Percentiles rank a stretch among this genome's conserved stretches.
Conservation (phyloP, 2,329 filamentous ascomycete genomes). For the Colletotrichum gloeosporioides region DNA sequence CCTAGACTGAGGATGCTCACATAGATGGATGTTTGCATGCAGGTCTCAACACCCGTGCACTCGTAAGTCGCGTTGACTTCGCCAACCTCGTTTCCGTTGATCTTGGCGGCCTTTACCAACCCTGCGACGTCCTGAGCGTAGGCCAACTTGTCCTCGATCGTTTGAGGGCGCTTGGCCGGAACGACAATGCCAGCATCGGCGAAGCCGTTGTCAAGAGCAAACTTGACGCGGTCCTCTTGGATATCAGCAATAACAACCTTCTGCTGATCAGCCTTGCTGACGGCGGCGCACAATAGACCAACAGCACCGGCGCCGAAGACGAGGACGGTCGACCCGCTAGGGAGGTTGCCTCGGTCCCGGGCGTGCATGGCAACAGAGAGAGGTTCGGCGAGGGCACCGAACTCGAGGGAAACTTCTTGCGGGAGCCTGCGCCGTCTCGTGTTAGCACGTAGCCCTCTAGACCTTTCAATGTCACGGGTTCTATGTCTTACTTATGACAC, state of each 20-base stretch:
- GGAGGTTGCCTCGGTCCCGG: conserved; percentile 48
- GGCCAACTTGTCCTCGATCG: conserved; percentile 57
- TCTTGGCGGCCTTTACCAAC: conserved; percentile 40
- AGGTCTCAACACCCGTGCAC: conserved; percentile 80
- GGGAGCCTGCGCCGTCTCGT: conserved; percentile 45
- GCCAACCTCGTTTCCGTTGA: conserved; percentile 53
- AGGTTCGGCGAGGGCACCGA: conserved; percentile 65
- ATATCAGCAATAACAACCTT: conserved; percentile 62
- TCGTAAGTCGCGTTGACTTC: conserved; percentile 76
- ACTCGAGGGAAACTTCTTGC: conserved; percentile 49
- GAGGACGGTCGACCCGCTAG: conserved; percentile 48
- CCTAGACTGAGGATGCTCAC: conserved; percentile 36
- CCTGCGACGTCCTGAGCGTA: conserved; percentile 56
- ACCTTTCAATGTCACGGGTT: background rate
- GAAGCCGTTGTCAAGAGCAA: conserved; percentile 61
- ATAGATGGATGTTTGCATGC: conserved; percentile 77
- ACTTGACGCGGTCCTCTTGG: conserved; percentile 60
- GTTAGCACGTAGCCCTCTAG: background rate
- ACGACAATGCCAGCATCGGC: conserved; percentile 59
- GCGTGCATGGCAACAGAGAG: conserved; percentile 66
- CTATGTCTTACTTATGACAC: conserved; percentile 56
- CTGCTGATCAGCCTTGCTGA: conserved; percentile 54
- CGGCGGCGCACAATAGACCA: conserved; percentile 64
- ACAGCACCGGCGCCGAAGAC: conserved; percentile 68
- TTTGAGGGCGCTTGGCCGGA: conserved; percentile 51